phyloP scores from a whole-genome alignment of 495 filamentous ascomycete genomes.

The Echria macrotheca region DNA sequence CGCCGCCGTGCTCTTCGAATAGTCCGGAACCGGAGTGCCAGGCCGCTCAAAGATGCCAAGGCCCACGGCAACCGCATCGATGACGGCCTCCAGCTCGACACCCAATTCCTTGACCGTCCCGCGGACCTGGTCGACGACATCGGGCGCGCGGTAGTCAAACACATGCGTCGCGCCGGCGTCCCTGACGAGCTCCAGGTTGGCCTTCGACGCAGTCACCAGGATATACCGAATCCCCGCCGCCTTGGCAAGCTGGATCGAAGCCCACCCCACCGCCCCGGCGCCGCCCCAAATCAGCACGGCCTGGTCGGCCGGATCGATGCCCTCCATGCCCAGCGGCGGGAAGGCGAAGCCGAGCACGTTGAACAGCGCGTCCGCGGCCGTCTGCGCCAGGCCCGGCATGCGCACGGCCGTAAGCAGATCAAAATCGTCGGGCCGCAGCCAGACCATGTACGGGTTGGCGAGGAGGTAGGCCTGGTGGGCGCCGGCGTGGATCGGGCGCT shows the following conservation, averaged over 20 bases:
- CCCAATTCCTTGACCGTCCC: not conserved
- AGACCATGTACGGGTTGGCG: conserved; percentile 1
- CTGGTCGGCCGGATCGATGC: not conserved
- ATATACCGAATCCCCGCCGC: conserved; percentile 3
- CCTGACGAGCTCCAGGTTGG: conserved; percentile 7
- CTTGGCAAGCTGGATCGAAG: conserved; percentile 11
- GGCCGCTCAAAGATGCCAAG: conserved; percentile 3
- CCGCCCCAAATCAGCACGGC: conserved; percentile 15
- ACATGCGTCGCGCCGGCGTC: conserved; percentile 5
- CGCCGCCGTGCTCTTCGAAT: conserved; percentile 3
- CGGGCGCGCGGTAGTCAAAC: conserved; percentile 8
- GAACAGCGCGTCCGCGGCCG: conserved; percentile 13
- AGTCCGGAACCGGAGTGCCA: not conserved
- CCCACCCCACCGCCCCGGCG: conserved; percentile 6
- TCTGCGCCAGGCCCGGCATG: conserved; percentile 1
- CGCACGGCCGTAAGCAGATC: not conserved
- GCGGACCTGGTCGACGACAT: conserved; percentile 10
- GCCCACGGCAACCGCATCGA: conserved; percentile 10
- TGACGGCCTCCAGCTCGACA: not conserved
- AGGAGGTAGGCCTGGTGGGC: conserved; percentile 15
- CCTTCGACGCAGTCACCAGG: conserved; percentile 3
- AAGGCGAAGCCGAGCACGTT: conserved; percentile 11
- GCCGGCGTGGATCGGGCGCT: conserved; percentile 5
- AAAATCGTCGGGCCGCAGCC: not conserved
- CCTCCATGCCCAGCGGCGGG: not conserved